A percentile compares a stretch with the other conserved stretches of the same genome.
These are phyloP conservation scores for Colletotrichum orchidophilum DNA, from an alignment of 2,329 filamentous ascomycete species.

Conservation along the genomic window DNA sequence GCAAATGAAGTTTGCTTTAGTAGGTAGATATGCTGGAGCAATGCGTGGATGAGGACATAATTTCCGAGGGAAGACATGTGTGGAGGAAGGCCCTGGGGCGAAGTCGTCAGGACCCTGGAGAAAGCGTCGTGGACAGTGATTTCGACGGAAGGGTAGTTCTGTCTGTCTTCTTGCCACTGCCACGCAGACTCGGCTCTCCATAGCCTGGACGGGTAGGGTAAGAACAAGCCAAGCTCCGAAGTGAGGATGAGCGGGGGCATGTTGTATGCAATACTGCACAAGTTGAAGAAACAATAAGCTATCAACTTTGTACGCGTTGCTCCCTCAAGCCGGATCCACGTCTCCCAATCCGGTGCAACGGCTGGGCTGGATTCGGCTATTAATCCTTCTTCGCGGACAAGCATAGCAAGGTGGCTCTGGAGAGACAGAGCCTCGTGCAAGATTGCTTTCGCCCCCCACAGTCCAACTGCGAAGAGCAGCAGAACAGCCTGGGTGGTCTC, in stretches of 20 bases:
- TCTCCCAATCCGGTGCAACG: slow-evolving; percentile 62
- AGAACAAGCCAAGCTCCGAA: slow-evolving; percentile 64
- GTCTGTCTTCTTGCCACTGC: slow-evolving; percentile 68
- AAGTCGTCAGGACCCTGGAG: slow-evolving; percentile 62
- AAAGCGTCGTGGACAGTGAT: slow-evolving; percentile 67
- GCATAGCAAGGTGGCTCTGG: slow-evolving; percentile 65
- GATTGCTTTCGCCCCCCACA: slow-evolving; percentile 70
- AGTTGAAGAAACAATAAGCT: slow-evolving; percentile 70
- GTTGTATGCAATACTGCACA: slow-evolving; percentile 70
- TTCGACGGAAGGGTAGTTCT: slow-evolving; percentile 59
- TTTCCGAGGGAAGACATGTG: slow-evolving; percentile 71
- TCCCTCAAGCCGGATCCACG: slow-evolving; percentile 67
- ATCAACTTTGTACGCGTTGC: slow-evolving; percentile 68
- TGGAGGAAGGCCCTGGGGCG: slow-evolving; percentile 56
- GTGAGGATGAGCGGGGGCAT: slow-evolving; percentile 67
- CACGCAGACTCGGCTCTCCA: slow-evolving; percentile 67
- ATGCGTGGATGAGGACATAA: slow-evolving; percentile 76
- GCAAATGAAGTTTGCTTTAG: slow-evolving; percentile 70
- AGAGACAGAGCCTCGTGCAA: slow-evolving; percentile 67
- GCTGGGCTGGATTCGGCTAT: slow-evolving; percentile 57
- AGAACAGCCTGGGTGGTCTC: slow-evolving; percentile 74
- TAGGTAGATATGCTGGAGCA: slow-evolving; percentile 78
- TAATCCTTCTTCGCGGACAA: slow-evolving; percentile 68
- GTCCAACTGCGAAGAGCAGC: slow-evolving; percentile 66
- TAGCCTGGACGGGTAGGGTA: slow-evolving; percentile 64